Conservation (phyloP, 2,329 filamentous ascomycete species). For the Cladosporium sphaerospermum region DNA sequence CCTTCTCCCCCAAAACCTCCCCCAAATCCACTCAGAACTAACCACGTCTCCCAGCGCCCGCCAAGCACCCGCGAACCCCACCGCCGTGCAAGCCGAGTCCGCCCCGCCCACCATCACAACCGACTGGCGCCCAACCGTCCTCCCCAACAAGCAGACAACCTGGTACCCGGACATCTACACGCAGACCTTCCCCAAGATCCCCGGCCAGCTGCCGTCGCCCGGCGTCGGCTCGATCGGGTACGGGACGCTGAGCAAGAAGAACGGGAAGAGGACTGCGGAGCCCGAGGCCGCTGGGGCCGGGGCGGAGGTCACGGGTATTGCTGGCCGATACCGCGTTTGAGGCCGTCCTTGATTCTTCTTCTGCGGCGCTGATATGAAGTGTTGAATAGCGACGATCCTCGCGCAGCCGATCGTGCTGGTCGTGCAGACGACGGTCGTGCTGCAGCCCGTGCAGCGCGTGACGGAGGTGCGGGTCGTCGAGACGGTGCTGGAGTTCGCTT, state of each 20-base stretch:
- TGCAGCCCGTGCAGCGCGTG: constrained; percentile 18
- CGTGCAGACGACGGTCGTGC: constrained; percentile 17
- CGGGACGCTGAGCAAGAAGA: constrained; percentile 19
- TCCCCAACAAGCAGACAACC: constrained; percentile 16
- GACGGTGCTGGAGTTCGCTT: constrained; percentile 6
- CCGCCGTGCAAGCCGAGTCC: constrained; percentile 12
- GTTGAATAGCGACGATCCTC: not conserved
- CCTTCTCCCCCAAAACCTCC: not conserved
- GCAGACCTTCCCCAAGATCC: constrained; percentile 26
- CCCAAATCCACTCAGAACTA: not conserved
- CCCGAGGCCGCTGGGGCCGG: constrained; percentile 1
- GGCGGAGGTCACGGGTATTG: constrained; percentile 19
- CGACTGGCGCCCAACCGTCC: constrained; percentile 17
- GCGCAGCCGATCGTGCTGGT: constrained; percentile 17
- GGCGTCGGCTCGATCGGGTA: constrained; percentile 23
- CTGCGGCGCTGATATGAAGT: constrained; percentile 14
- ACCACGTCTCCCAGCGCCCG: constrained; percentile 16
- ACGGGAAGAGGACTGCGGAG: constrained; percentile 3
- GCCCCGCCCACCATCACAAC: constrained; percentile 22
- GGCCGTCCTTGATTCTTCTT: not conserved
- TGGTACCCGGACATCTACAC: constrained; percentile 25
- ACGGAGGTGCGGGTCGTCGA: constrained; percentile 17
- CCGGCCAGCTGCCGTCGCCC: constrained; percentile 23
- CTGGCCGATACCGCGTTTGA: constrained; percentile 18
- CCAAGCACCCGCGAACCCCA: constrained; percentile 16